Base-by-base conservation (phyloP, 768 basidiomycete genomes). In the Fibroporia radiculosa region DNA sequence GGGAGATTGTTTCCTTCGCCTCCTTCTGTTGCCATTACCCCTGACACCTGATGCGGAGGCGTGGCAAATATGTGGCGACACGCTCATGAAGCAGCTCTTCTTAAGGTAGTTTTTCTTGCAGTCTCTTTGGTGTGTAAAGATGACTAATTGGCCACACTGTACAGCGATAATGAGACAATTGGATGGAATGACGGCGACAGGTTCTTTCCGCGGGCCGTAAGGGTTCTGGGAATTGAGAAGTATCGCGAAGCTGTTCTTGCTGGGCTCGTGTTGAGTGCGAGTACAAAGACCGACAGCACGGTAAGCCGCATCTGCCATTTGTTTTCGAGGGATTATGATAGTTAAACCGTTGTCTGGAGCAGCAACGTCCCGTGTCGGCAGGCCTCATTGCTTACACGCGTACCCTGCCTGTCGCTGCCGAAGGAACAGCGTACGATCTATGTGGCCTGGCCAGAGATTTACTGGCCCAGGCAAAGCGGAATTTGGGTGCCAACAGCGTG, bases 281-380 rank as follows among this genome's bases (percentile, higher is more conserved):
- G 83, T 27, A 88, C 86, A 60, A 84, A 80, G 63, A 90, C 90
- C 7, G 81, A 87, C 48, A 86, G 83, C 57, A 89, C 82, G 4
- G 93, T 95, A 58, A 65, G 85, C 65, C 3, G 36, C 7, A n/a
- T n/a, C n/a, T n/a, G 12, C 16, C 40, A 19, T 43, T 40, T 27
- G 26, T 49, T 45, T 7, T 18, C 10, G 6, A 40, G 35, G 43
- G 18, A 28, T 28, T 16, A 32, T 23, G 20, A 10, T 45, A 5
- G 22, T 26, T 27, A 18, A 26, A n/a, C 36, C 59, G 22, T 62
- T 50, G 50, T 31, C 38, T 33, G 48, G n/a, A n/a, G n/a, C 52
- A 89, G 86, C 84, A 85, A 70, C 79, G 79, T 24, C 75, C 84
- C 20, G 76, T 80, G 20, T 69, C 82, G 3, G 64, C 63, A 19